Evolutionary conservation across 1,284 basidiomycete genomes (phyloP), one percentile per base, ranked within the genome.

Genomic region (Ustilago hordei): DNA sequence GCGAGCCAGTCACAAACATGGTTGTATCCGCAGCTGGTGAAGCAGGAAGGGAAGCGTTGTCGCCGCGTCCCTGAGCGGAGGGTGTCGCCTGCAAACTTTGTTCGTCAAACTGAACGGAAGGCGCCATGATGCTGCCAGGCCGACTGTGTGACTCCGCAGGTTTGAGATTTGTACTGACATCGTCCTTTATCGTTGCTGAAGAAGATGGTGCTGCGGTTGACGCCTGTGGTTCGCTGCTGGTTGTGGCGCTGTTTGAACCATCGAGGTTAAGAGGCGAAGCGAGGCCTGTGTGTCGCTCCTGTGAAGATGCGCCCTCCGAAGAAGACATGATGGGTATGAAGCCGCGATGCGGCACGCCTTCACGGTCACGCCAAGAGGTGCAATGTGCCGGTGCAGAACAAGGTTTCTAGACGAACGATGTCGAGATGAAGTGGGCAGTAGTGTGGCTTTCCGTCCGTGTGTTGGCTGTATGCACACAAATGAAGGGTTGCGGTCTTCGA

Each of bases 61-160:
- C 66, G 36, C 65, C 53, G 43, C 66, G 57, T 8, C 71, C 43
- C n/a, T 71, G 67, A 13, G 57, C 54, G 9, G 75, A 68, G 8
- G 75, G 71, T 3, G 67, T 68, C 8, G 71, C 67, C 17, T 67
- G 68, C 28, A 74, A 59, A 23, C 36, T 78, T 57, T 74, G 75
- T 54, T 78, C 75, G 64, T 78, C 75, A 43, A 78, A 78, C 53
- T 78, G 75, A 4, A 78, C 75, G 23, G 71, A 70, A 19, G 75
- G 75, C 11, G 64, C 59, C 56, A 63, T 55, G 63, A 69, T 58
- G 69, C 62, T 73, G 55, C 41, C 48, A 8, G 64, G 61, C 28
- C 62, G 59, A 48, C 62, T 67, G 45, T 67, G 55, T 36, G 41
- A 23, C n/a, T 62, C 62, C 47, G 19, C 62, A 53, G 65, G 23